Percentiles rank a stretch among this genome's conserved stretches.
Evolutionary conservation across 2,329 filamentous ascomycete genomes (phyloP).

Genomic region (Alternaria triticina): DNA sequence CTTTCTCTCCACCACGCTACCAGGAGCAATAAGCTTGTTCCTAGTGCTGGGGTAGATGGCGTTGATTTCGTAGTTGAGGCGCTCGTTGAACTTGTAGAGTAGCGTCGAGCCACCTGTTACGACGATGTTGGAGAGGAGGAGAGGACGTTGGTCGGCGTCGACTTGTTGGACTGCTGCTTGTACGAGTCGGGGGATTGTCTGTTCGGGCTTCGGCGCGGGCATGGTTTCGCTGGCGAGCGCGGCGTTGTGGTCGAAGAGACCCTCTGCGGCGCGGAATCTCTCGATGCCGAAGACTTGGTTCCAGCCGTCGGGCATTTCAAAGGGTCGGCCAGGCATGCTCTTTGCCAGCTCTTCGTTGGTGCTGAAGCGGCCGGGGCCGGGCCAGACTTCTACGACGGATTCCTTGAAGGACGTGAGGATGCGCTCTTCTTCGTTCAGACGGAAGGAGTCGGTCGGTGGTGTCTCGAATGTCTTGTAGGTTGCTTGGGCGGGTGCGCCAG

Average conservation of each 20-base stretch:
- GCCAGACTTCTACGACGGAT: slow-evolving; percentile 93
- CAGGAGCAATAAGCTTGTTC: slow-evolving; percentile 87
- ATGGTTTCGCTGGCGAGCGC: slow-evolving; percentile 63
- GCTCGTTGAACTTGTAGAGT: slow-evolving; percentile 89
- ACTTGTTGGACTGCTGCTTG: slow-evolving; percentile 77
- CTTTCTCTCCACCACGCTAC: slow-evolving; percentile 83
- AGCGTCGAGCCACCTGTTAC: slow-evolving; percentile 88
- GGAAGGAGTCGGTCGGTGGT: slow-evolving; percentile 72
- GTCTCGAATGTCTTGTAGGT: slow-evolving; percentile 73
- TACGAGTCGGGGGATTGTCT: slow-evolving; percentile 85
- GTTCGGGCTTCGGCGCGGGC: slow-evolving; percentile 67
- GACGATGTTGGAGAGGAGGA: slow-evolving; percentile 86
- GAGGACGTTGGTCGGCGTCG: slow-evolving; percentile 85
- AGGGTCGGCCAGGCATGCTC: slow-evolving; percentile 79
- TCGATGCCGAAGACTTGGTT: slow-evolving; percentile 94
- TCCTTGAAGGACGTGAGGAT: slow-evolving; percentile 97
- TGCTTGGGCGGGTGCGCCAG: slow-evolving; percentile 78
- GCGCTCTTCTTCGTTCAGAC: slow-evolving; percentile 85
- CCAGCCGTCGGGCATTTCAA: slow-evolving; percentile 96
- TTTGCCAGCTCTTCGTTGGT: slow-evolving; percentile 78
- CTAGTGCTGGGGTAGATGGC: slow-evolving; percentile 82
- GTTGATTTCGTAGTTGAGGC: slow-evolving; percentile 83
- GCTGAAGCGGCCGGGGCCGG: slow-evolving; percentile 73
- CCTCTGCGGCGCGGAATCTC: slow-evolving; percentile 84
- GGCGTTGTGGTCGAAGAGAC: slow-evolving; percentile 86